A percentile compares a stretch with the other conserved stretches of the same genome.
phyloP scores from a whole-genome alignment of 163 green algal genomes.

The Volvox carteri region DNA sequence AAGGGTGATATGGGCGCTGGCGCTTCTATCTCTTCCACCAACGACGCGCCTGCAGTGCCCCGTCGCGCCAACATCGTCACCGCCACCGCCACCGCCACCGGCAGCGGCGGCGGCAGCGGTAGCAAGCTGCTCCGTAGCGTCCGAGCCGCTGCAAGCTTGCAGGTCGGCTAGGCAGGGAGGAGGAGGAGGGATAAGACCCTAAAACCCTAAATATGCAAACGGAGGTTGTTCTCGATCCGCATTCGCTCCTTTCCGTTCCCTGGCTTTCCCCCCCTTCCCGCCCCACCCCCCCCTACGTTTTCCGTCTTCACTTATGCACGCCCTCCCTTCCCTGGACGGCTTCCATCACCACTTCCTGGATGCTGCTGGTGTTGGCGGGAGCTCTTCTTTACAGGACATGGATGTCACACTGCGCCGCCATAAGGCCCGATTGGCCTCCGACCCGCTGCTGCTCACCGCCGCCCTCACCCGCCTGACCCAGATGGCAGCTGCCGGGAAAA shows the following conservation, averaged over 20 bases:
- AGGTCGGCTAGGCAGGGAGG: background rate
- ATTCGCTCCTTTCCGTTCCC: too few relatives aligned
- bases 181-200: background rate
- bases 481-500: background rate
- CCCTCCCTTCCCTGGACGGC: too few relatives aligned
- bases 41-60: background rate
- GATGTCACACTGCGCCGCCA: background rate
- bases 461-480: background rate
- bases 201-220: too few relatives aligned
- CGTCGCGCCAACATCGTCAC: background rate
- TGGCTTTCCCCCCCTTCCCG: too few relatives aligned
- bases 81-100: background rate
- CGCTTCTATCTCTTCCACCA: too few relatives aligned
- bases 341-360: too few relatives aligned
- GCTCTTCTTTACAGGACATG: conserved; percentile 30
- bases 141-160: background rate
- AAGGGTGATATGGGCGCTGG: background rate
- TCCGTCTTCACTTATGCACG: too few relatives aligned
- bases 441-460: background rate
- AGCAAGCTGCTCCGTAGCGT: background rate
- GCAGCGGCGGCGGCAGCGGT: background rate
- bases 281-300: too few relatives aligned
- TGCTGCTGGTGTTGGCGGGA: too few relatives aligned
- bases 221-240: too few relatives aligned
- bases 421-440: background rate